Conservation (phyloP, 2,329 filamentous ascomycete genomes). For the Waltergamsia citrina region DNA sequence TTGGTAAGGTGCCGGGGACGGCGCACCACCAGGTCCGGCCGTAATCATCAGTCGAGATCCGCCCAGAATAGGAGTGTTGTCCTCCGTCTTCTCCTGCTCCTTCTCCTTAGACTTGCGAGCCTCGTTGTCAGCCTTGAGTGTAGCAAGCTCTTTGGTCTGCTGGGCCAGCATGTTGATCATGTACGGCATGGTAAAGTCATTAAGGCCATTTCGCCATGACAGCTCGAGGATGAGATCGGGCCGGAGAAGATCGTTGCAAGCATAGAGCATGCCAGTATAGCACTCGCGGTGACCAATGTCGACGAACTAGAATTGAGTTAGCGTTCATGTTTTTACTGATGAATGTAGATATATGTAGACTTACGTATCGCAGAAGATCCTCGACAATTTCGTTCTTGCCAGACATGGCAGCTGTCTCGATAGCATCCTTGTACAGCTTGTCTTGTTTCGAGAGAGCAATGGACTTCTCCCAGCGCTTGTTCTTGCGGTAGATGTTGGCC, state of each 20-base stretch:
- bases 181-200: slow-evolving; percentile 98
- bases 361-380: slow-evolving; percentile 91
- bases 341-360: slow-evolving; percentile 29
- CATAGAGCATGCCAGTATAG: slow-evolving; percentile 99
- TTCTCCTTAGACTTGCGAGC: slow-evolving; percentile 73
- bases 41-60: slow-evolving; percentile 90
- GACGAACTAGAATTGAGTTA: slow-evolving; percentile 63
- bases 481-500: slow-evolving; percentile 97
- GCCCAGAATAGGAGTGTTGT: slow-evolving; percentile 88
- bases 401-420: slow-evolving; percentile 92
- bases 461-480: slow-evolving; percentile 99
- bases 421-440: slow-evolving; percentile 98
- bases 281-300: slow-evolving; percentile 98
- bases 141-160: slow-evolving; percentile 76
- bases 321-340: slow-evolving; percentile 7
- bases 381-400: slow-evolving; percentile 87
- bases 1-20: slow-evolving; percentile 57
- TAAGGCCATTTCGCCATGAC: slow-evolving; percentile 90
- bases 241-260: slow-evolving; percentile 94
- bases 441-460: slow-evolving; percentile 97
- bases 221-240: slow-evolving; percentile 90
- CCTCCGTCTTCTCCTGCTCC: slow-evolving; percentile 73
- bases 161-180: slow-evolving; percentile 98
- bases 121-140: slow-evolving; percentile 92
- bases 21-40: slow-evolving; percentile 59